A percentile compares a stretch with the other conserved stretches of the same genome.
These are phyloP conservation scores for Roridomyces roridus DNA, from an alignment of 768 basidiomycete genomes.

Conservation along the genomic window DNA sequence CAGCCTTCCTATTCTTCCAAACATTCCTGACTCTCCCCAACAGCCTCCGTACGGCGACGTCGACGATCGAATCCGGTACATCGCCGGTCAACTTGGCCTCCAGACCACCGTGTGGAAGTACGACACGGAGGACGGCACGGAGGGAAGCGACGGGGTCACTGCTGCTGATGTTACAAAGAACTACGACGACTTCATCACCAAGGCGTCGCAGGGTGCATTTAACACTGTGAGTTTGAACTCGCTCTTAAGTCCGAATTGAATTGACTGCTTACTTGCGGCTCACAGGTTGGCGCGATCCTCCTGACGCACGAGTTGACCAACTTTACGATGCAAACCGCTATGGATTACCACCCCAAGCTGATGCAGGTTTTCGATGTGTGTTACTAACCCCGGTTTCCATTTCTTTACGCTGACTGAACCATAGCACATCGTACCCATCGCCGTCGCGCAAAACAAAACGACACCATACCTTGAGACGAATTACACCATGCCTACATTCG, in stretches of 20 bases:
- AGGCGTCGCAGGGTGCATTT: neutral
- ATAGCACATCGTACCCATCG: slow-evolving; percentile 58
- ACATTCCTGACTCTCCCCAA: too few relatives aligned
- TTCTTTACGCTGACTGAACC: too few relatives aligned
- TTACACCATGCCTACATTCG: neutral
- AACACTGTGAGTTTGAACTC: neutral
- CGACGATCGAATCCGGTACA: slow-evolving; percentile 19
- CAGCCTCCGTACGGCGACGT: slow-evolving; percentile 19
- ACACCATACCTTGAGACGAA: slow-evolving; percentile 58
- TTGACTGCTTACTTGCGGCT: neutral
- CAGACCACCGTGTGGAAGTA: slow-evolving; percentile 75
- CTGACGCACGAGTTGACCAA: slow-evolving; percentile 62
- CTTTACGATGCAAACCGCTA: slow-evolving; percentile 62
- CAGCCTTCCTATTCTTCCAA: too few relatives aligned
- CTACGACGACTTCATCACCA: slow-evolving; percentile 1
- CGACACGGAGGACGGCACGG: slow-evolving; percentile 48
- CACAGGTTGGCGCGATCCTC: slow-evolving; percentile 15
- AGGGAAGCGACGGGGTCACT: neutral
- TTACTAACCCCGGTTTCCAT: neutral
- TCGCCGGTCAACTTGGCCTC: slow-evolving; percentile 11
- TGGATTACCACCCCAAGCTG: slow-evolving; percentile 54
- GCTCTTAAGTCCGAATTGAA: too few relatives aligned
- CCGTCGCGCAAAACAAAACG: slow-evolving; percentile 54
- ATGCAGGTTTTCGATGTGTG: slow-evolving; percentile 51
- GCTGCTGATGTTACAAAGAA: neutral